Percentiles rank a stretch among this genome's conserved stretches.
These are phyloP conservation scores for Aspergillus luchuensis DNA, from an alignment of 2,329 filamentous ascomycete genomes.

Conservation along the genomic window DNA sequence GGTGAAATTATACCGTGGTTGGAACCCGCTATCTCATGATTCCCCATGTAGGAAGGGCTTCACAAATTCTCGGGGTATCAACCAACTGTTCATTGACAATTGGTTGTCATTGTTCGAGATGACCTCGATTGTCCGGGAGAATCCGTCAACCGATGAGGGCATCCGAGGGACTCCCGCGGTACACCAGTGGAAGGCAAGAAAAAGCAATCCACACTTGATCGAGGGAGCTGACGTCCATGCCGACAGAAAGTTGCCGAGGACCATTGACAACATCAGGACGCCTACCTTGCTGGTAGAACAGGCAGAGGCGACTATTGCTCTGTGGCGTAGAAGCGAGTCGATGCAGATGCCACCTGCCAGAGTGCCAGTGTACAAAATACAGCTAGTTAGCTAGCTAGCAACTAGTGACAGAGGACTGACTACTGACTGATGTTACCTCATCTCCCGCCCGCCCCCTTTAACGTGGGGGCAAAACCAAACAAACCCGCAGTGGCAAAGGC, in stretches of 20 bases:
- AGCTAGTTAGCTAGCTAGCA: no score
- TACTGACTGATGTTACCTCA: background rate
- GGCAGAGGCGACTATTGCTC: slow-evolving; percentile 1
- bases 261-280: slow-evolving; percentile 1
- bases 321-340: slow-evolving; percentile 1
- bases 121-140: background rate
- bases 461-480: slow-evolving; percentile 6
- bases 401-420: background rate
- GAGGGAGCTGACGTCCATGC: slow-evolving; percentile 1
- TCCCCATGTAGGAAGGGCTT: background rate
- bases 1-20: background rate
- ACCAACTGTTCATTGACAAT: background rate
- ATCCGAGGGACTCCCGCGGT: background rate
- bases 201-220: background rate
- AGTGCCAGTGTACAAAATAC: background rate
- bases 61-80: background rate
- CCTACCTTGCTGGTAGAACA: background rate
- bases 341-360: background rate
- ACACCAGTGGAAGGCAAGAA: background rate
- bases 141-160: background rate
- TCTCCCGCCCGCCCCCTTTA: background rate
- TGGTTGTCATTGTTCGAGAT: slow-evolving; percentile 4
- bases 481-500: slow-evolving; percentile 6
- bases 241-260: slow-evolving; percentile 16
- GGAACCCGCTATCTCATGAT: slow-evolving; percentile 6